Evolutionary conservation across 192 early-diverging fungal genomes (phyloP).

Genomic region (Mortierella claussenii): DNA sequence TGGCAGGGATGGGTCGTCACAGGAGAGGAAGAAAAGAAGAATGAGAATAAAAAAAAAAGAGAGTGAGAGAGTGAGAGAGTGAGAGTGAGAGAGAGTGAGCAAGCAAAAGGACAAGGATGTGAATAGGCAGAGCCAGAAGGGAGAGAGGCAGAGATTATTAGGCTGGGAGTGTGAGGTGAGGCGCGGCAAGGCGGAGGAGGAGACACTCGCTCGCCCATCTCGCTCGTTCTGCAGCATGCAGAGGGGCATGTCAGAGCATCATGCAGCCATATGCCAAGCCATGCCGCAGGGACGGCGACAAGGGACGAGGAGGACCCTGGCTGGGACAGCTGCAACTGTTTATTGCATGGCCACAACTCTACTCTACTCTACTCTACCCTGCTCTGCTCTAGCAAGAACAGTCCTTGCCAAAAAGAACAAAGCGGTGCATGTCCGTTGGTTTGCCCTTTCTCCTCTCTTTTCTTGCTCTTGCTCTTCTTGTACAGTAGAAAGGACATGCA

Average conservation of each 20-base stretch:
- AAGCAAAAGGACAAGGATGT: background rate
- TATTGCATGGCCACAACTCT: too few relatives aligned
- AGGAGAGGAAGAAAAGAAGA: slow-evolving; percentile 1
- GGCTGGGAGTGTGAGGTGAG: background rate
- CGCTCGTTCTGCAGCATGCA: too few relatives aligned
- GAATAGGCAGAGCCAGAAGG: background rate
- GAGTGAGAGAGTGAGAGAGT: background rate
- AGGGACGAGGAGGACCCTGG: background rate
- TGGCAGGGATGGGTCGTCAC: slow-evolving; percentile 2
- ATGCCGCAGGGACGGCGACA: background rate
- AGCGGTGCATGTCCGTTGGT: too few relatives aligned
- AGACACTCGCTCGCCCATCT: too few relatives aligned
- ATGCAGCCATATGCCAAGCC: too few relatives aligned
- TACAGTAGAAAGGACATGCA: too few relatives aligned
- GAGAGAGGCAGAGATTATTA: background rate
- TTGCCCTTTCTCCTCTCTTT: too few relatives aligned
- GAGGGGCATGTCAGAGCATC: background rate
- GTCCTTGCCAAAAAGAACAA: too few relatives aligned
- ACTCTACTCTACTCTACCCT: too few relatives aligned
- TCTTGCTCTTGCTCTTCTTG: too few relatives aligned
- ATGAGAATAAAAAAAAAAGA: background rate
- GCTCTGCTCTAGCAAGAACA: too few relatives aligned
- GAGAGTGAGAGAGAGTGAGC: slow-evolving; percentile 1
- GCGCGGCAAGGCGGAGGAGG: background rate
- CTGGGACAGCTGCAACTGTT: too few relatives aligned